phyloP scores from a whole-genome alignment of 345 rosid species.

The Citrus hindsii region DNA sequence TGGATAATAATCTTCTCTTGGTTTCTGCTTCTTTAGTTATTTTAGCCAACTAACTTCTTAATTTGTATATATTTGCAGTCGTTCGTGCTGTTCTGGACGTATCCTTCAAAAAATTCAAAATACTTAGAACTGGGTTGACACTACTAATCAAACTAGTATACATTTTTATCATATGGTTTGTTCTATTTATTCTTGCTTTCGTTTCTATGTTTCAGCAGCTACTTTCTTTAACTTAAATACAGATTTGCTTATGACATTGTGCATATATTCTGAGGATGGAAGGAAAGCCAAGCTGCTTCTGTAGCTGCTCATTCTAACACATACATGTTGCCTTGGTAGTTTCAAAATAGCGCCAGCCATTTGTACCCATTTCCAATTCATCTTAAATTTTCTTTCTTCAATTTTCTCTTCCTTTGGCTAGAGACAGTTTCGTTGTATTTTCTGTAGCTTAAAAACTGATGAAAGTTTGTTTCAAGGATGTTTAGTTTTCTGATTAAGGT shows the following conservation, averaged over 20 bases:
- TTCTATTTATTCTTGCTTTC: not conserved
- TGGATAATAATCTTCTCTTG: not conserved
- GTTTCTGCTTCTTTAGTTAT: not conserved
- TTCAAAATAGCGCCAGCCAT: not conserved
- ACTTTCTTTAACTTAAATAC: slow-evolving; percentile 43
- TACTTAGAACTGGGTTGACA: not conserved
- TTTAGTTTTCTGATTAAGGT: not conserved
- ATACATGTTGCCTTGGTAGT: not conserved
- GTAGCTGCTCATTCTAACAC: not conserved
- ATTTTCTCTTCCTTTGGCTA: not conserved
- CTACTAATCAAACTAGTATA: not conserved
- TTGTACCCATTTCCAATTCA: not conserved
- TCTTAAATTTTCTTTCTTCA: not conserved
- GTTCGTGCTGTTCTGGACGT: slow-evolving; percentile 99
- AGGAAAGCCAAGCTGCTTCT: not conserved
- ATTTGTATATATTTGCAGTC: slow-evolving; percentile 61
- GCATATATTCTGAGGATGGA: slow-evolving; percentile 70
- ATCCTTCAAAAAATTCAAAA: slow-evolving; percentile 44
- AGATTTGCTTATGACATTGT: slow-evolving; percentile 97
- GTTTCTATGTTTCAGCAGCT: not conserved
- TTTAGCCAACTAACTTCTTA: slow-evolving; percentile 11
- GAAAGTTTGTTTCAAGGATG: not conserved
- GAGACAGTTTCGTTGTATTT: not conserved
- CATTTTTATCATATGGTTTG: not conserved
- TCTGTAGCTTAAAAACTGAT: not conserved